Base-by-base conservation (phyloP, 306 rosid genomes). In the Mimosa bimucronata region DNA sequence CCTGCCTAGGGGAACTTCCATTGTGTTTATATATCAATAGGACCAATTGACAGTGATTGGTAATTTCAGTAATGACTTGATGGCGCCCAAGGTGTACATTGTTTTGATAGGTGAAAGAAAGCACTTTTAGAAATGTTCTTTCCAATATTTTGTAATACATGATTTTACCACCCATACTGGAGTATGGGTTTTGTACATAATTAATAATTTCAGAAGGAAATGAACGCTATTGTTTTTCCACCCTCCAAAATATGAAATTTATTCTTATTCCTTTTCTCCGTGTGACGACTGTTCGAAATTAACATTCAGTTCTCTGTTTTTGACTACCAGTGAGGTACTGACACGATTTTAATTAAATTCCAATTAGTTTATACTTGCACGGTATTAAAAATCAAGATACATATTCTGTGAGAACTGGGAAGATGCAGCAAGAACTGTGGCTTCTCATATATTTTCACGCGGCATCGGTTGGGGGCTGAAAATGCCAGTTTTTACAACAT, bases 1-100 rank as follows among this genome's bases (percentile, higher is more conserved):
- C 94, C 99, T 7, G 98, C 96, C 74, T 95, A 79, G 75, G 42
- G 29, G 77, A 84, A 85, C 79, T 55, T 68, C 81, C 73, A 21
- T 61, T 60, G 18, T 81, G 87, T 87, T 86, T 75, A 89, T 75
- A 89, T 87, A 85, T 77, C 68, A 50, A 53, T 87, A 84, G 91
- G 87, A 84, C 11, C 25, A 7, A 81, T 92, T 83, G 83, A 86
- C 85, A 72, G 66, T 57, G 40, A 81, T 62, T 79, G 31, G 80
- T 68, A 84, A 84, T 88, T 85, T 83, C 48, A 87, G 88, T 92
- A 85, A 85, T 75, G 82, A 68, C 53, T 74, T 65, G 44, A 66
- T 74, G 82, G 64, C 84, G 84, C 83, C 78, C 53, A 73, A 79
- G 74, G 44, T 31, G 66, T 77, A 77, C 74, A 74, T 45, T 61